These are phyloP conservation scores for Aspergillus sclerotiicarbonarius DNA, from an alignment of 495 filamentous ascomycete genomes.

Conservation along the genomic window DNA sequence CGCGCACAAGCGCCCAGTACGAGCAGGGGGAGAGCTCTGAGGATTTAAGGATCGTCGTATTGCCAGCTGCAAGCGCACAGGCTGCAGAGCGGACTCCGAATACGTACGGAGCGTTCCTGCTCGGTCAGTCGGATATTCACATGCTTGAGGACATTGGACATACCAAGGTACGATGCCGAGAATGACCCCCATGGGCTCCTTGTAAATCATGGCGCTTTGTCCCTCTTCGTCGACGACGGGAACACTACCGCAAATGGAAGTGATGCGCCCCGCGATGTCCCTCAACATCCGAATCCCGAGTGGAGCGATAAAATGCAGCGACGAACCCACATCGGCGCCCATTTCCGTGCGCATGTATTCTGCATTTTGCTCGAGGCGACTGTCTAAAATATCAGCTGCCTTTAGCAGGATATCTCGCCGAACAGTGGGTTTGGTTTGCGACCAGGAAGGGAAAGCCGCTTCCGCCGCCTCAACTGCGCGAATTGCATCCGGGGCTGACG, in stretches of 20 bases:
- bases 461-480: constrained; percentile 65
- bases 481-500: constrained; percentile 58
- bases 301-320: constrained; percentile 58
- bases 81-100: constrained; percentile 65
- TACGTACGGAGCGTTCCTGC: constrained; percentile 64
- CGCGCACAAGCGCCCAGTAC: constrained; percentile 66
- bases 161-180: constrained; percentile 84
- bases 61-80: constrained; percentile 79
- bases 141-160: constrained; percentile 7
- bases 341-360: constrained; percentile 71
- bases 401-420: constrained; percentile 75
- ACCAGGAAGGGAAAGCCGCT: constrained; percentile 71
- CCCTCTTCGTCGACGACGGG: constrained; percentile 55
- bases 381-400: constrained; percentile 66
- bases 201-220: constrained; percentile 63
- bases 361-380: constrained; percentile 55
- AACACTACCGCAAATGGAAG: constrained; percentile 59
- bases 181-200: constrained; percentile 79
- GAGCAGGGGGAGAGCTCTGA: constrained; percentile 70
- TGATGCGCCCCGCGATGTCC: constrained; percentile 70
- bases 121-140: background rate
- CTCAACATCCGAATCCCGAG: constrained; percentile 57
- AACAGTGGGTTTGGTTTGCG: constrained; percentile 54
- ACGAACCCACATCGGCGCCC: constrained; percentile 50
- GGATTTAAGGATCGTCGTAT: constrained; percentile 72